A percentile compares a stretch with the other conserved stretches of the same genome.
phyloP scores from a whole-genome alignment of 2,329 filamentous ascomycete species.

The Rugonectria rugulosa region DNA sequence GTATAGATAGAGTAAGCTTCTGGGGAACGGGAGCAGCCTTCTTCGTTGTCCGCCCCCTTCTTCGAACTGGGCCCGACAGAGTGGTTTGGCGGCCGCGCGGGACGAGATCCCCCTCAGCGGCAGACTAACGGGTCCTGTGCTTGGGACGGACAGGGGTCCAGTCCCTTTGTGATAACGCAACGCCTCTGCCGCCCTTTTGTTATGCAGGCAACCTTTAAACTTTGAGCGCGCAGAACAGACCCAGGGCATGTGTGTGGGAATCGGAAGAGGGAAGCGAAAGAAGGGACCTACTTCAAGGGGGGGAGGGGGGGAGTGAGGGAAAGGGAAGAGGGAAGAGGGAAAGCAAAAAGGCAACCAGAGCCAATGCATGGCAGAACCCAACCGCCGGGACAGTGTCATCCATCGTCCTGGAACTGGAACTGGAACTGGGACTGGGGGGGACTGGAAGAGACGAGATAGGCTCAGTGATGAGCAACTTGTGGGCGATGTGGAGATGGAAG shows the following conservation, averaged over 20 bases:
- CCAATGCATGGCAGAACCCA: not conserved
- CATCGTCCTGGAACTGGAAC: not conserved
- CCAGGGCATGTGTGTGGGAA: too few relatives aligned
- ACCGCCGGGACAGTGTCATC: conserved; percentile 1
- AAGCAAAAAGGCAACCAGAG: not conserved
- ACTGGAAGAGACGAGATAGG: not conserved
- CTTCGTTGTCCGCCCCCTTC: too few relatives aligned
- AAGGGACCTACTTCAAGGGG: not conserved
- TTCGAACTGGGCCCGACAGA: conserved; percentile 10
- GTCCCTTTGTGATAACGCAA: not conserved
- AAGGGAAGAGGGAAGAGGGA: not conserved
- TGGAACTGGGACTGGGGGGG: not conserved
- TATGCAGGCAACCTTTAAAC: too few relatives aligned
- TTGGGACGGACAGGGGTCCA: not conserved
- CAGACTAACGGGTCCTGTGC: not conserved
- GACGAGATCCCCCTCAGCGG: not conserved
- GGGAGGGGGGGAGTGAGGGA: not conserved
- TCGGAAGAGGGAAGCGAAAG: not conserved
- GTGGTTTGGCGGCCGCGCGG: conserved; percentile 6
- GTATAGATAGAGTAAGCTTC: too few relatives aligned
- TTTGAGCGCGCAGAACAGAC: too few relatives aligned
- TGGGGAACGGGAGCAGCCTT: not conserved
- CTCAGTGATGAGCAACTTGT: not conserved
- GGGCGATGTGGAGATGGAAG: conserved; percentile 3
- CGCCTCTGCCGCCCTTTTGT: not conserved